A percentile compares a stretch with the other conserved stretches of the same genome.
Evolutionary conservation across 805 yeast species (phyloP).

Genomic region (Wickerhamiella nectarea): DNA sequence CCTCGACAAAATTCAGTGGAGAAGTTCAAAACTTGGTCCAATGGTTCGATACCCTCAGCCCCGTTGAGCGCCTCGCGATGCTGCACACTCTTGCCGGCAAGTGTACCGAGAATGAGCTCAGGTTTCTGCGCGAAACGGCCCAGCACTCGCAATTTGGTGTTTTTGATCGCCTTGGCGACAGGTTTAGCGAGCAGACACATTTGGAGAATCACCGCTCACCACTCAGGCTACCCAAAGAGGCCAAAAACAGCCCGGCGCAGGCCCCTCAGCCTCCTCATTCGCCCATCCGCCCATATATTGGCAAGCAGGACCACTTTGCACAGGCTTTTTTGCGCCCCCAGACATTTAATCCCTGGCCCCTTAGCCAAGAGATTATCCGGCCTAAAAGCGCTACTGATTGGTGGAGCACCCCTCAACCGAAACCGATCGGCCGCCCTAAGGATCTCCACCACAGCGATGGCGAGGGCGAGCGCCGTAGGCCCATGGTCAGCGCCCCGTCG

Average conservation of each 20-base stretch:
- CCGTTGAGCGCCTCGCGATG: constrained; percentile 29
- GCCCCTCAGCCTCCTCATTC: constrained; percentile 4
- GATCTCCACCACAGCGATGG: constrained; percentile 7
- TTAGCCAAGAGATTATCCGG: constrained; percentile 18
- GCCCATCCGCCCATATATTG: constrained; percentile 17
- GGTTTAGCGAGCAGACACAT: background rate
- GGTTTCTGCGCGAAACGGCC: background rate
- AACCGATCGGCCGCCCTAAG: constrained; percentile 7
- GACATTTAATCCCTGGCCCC: constrained; percentile 19
- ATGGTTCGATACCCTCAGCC: constrained; percentile 29
- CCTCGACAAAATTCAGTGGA: constrained; percentile 22
- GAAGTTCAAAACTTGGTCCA: constrained; percentile 28
- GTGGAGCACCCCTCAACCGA: constrained; percentile 8
- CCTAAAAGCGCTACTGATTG: constrained; percentile 21
- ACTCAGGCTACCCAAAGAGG: background rate
- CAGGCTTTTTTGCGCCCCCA: constrained; percentile 13
- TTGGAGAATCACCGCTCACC: background rate
- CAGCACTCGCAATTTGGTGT: background rate
- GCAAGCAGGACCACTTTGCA: constrained; percentile 15
- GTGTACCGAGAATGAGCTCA: constrained; percentile 12
- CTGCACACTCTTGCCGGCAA: constrained; percentile 27
- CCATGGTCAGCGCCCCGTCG: background rate
- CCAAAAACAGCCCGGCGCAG: background rate
- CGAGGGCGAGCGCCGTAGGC: background rate
- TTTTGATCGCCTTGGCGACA: constrained; percentile 7